Base-by-base conservation (phyloP, 495 filamentous ascomycete genomes). In the Cudoniella acicularis region DNA sequence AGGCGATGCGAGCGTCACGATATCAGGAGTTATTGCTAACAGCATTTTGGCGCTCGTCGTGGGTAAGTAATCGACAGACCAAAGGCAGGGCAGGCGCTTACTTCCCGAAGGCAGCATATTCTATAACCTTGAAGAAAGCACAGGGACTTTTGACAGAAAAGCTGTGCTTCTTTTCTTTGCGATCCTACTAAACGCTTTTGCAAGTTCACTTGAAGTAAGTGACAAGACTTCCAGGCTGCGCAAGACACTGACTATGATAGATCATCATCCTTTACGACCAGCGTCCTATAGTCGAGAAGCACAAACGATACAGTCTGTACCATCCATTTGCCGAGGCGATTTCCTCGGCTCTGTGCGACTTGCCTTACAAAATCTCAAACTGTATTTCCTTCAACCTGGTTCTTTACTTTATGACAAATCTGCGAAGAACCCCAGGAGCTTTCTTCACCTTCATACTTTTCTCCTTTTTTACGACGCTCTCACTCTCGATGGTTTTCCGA, bases 341-440 rank as follows among this genome's bases (percentile, higher is more conserved):
- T 1, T 83, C 79, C 83, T 74, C 75, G 10, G 89, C 91, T 80
- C 72, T 96, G 22, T 83, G 80, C 56, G 92, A 94, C 62, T 64
- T 94, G 65, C 92, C 91, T 0, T 89, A 91, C 72, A 26, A 47
- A n/a, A 23, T 57, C 41, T 24, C 51, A 18, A 48, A 57, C 52
- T 45, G 68, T 1, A 64, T 82, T 55, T 63, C 71, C 3, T 83
- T 83, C 69, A 90, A 83, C 93, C 81, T 52, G 79, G 78, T 70
- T 72, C 94, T 96, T 47, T 96, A 96, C 72, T 96, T 96, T 72
- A 80, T 96, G 77, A 84, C 88, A 0, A 83, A 91, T 60, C 75
- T 95, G 22, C 83, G 88, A 30, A 80, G 89, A 18, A 86, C 87
- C 40, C 75, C 89, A 0, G 86, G 82, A 1, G 78, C 89, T 17